Percentiles rank a stretch among this genome's conserved stretches.
Evolutionary conservation across 345 rosid species (phyloP).

Genomic region (Excoecaria cochinchinensis): DNA sequence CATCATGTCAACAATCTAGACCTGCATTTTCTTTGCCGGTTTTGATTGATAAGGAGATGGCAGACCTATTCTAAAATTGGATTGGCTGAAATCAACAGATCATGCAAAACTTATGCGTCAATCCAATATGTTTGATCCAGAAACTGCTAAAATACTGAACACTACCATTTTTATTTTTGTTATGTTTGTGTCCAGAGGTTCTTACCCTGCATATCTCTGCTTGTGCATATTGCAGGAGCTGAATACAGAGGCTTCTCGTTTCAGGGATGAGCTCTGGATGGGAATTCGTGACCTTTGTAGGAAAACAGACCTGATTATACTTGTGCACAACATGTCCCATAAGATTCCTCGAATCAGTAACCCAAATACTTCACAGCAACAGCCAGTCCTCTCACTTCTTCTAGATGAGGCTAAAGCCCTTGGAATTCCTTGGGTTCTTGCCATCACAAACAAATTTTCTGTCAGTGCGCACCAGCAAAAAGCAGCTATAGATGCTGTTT

Average conservation of each 20-base stretch:
- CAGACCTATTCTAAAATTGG: not conserved
- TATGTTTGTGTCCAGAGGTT: constrained; percentile 1
- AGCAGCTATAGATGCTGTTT: constrained; percentile 66
- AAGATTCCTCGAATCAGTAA: constrained; percentile 66
- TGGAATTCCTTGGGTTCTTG: constrained; percentile 95
- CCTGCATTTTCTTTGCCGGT: not conserved
- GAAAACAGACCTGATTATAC: constrained; percentile 81
- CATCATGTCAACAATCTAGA: not conserved
- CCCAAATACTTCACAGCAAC: constrained; percentile 45
- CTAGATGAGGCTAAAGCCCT: constrained; percentile 88
- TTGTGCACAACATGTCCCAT: constrained; percentile 93
- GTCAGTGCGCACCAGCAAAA: constrained; percentile 97
- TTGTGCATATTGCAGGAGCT: constrained; percentile 53
- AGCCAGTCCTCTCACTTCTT: constrained; percentile 77
- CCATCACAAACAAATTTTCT: constrained; percentile 93
- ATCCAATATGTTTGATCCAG: not conserved
- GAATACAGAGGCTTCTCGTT: constrained; percentile 58
- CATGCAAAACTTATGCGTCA: not conserved
- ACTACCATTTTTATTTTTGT: not conserved
- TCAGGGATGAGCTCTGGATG: constrained; percentile 89
- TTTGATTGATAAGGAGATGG: not conserved
- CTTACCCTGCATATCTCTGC: not conserved
- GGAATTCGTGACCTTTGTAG: constrained; percentile 73
- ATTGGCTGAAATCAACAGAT: not conserved
- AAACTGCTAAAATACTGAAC: not conserved